These are phyloP conservation scores for Aspergillus sp. DNA, from an alignment of 2,329 filamentous ascomycete species.

Conservation along the genomic window DNA sequence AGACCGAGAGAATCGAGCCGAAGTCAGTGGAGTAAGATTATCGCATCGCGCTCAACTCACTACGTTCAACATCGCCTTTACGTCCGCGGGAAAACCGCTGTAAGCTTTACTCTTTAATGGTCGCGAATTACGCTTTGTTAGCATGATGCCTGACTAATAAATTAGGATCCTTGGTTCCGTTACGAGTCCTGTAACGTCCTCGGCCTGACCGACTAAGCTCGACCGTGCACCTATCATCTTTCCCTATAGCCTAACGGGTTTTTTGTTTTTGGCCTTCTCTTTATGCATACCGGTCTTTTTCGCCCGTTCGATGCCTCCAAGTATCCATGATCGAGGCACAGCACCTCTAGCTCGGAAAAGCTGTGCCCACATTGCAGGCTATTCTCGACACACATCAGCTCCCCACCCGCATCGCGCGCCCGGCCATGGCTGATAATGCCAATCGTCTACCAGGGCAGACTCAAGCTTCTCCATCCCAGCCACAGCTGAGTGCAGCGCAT, in stretches of 20 bases:
- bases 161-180: not conserved
- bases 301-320: not conserved
- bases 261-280: no score
- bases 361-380: not conserved
- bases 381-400: not conserved
- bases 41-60: not conserved
- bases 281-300: not conserved
- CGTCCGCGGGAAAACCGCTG: not conserved
- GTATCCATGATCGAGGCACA: slow-evolving; percentile 13
- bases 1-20: not conserved
- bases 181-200: not conserved
- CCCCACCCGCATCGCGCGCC: not conserved
- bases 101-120: not conserved
- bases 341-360: slow-evolving; percentile 11
- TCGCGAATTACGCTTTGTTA: not conserved
- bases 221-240: not conserved
- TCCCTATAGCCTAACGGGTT: not conserved
- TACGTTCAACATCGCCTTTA: not conserved
- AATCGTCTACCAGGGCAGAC: slow-evolving; percentile 56
- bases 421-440: slow-evolving; percentile 54
- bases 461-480: slow-evolving; percentile 34
- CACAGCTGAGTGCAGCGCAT: slow-evolving; percentile 17
- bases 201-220: not conserved
- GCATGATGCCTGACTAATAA: not conserved
- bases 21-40: not conserved